Base-by-base conservation (phyloP, 176 grass and related monocot species). In the Oryza officinalis region DNA sequence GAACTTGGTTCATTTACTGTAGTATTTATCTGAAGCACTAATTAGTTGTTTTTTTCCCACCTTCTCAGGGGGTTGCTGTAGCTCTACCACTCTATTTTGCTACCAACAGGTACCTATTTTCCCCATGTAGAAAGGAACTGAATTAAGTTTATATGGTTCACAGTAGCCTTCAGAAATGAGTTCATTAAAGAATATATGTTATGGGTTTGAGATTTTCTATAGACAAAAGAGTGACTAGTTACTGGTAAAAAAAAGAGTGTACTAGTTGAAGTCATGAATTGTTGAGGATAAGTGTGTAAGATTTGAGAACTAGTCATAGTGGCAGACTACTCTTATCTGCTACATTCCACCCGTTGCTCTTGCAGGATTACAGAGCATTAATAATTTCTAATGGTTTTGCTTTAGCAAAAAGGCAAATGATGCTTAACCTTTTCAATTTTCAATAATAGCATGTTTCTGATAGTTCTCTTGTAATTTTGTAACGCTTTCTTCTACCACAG, bases 71-170 rank as follows among this genome's bases (percentile, higher is more conserved):
- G 71, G 85, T 95, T 90, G 96, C 91, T 90, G 96, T 98, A 83
- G 93, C 96, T 87, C 93, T 98, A 80, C 96, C 93, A 71, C 78
- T 98, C 71, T 98, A 98, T 84, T 98, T 95, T 92, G 96, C 96
- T 75, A 98, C 93, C 65, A 89, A 90, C 27, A 98, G 93, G 93
- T 98, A 92, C 66, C 63, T 77, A 37, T 87, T 80, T 87, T 44
- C 23, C 31, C 75, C 60, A 27, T 71, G 70, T 75, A 83, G 45
- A 80, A 31, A 76, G 78, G 52, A 33, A 68, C 69, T 69, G 46
- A 17, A 49, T 74, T 33, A 10, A 59, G 11, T 76, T 70, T 76
- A 26, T 85, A 26, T 57, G 18, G 60, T 59, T 77, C 25, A 59
- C 22, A 50, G 5, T 30, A 47, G 27, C 60, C 59, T 82, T 79